Base-by-base conservation (phyloP, 2,329 filamentous ascomycete species). In the Trichoderma sp. region DNA sequence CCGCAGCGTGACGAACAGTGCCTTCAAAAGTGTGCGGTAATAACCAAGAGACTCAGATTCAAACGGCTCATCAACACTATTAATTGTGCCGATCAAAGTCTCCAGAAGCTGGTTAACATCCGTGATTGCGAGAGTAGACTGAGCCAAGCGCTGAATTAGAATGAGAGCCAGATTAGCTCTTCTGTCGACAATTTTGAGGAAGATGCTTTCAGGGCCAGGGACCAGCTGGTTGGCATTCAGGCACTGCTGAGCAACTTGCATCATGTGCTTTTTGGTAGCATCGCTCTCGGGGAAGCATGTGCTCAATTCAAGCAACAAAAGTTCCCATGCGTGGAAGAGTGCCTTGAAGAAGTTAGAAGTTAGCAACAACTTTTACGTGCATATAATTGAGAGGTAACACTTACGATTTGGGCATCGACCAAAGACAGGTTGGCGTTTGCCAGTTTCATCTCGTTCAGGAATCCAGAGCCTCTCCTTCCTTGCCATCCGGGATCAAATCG, bases 351-450 rank as follows among this genome's bases (percentile, higher is more conserved):
- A 43, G 39, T 43, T 43, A n/a, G 6, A 53, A 6, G 50, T 64
- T 57, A 43, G 71, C 71, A 71, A 6, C 13, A 26, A 5, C 12
- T 30, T 15, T 32, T 4, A 13, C n/a, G 6, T 15, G 9, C 50
- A 20, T 6, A 57, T 6, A 32, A 30, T 59, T 57, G 4, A 13
- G 13, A 34, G 26, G 6, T 6, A 64, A 30, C 32, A 71, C 91
- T 82, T 85, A 93, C 91, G 74, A 96, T 91, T 83, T 99, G 94
- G 28, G 95, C 93, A 80, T 98, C 94, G 39, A 99, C 94, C 39
- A 97, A 85, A 28, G 95, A 97, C 67, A 99, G 81, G 80, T 99
- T 98, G 73, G 92, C 84, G 80, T 99, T 99, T 55, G 95, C 96
- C 73, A 90, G 90, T 77, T 91, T 88, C 82, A 99, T 91, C 79